Conservation (phyloP, 768 basidiomycete genomes). For the Boletus rufocinnamomeus region DNA sequence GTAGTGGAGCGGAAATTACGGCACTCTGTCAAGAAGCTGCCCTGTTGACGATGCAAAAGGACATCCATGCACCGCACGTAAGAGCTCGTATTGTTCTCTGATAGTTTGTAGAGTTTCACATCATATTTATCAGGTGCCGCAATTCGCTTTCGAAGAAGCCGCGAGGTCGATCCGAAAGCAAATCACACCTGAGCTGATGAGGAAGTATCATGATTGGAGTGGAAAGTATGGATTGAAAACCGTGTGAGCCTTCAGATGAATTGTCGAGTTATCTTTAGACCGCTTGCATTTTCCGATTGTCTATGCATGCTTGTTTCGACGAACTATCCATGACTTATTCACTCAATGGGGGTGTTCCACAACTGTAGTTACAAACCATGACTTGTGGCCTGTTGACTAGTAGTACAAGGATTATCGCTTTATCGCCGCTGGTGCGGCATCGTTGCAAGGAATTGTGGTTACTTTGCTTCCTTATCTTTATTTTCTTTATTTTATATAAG, state of each 20-base stretch:
- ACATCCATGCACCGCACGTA: constrained; percentile 78
- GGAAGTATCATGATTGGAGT: constrained; percentile 74
- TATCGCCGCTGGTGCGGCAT: neutral
- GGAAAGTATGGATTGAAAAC: constrained; percentile 31
- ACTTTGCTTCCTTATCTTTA: neutral
- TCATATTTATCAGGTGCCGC: constrained; percentile 59
- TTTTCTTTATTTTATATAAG: neutral
- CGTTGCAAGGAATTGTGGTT: neutral
- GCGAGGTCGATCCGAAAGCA: constrained; percentile 72
- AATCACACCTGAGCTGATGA: constrained; percentile 80
- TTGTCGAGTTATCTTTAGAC: neutral
- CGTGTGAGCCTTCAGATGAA: constrained; percentile 4
- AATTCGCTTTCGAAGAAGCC: constrained; percentile 70
- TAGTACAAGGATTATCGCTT: neutral
- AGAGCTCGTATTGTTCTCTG: constrained; percentile 30
- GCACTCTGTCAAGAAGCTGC: constrained; percentile 97
- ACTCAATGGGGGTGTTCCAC: neutral
- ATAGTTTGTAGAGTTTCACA: neutral
- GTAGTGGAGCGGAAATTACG: constrained; percentile 93
- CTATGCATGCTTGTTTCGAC: neutral
- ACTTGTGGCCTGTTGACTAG: neutral
- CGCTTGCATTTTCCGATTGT: neutral
- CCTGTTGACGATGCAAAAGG: constrained; percentile 83
- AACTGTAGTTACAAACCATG: neutral
- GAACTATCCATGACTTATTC: neutral